Evolutionary conservation across 768 basidiomycete species (phyloP), one percentile per base, ranked within the genome.

Genomic region (Cystobasidium onofrii): DNA sequence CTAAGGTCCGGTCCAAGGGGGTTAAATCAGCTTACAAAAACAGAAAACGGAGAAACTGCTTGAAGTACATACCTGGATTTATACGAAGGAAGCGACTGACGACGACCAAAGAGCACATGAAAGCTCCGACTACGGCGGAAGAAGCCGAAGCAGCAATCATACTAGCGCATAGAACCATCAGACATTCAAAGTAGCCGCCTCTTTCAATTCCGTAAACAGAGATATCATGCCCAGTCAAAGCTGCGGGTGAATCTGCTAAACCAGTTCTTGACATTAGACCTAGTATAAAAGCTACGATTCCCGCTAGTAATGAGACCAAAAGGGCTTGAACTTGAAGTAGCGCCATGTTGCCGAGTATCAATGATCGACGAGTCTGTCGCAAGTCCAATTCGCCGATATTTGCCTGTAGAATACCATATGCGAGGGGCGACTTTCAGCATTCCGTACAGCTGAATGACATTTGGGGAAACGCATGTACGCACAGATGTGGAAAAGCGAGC

Each of bases 271-370:
- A 66, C 55, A 73, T 61, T 1, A 87, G 79, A 20, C 92, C 89
- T 13, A 97, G 83, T 13, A 89, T 64, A 76, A 94, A 87, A 13
- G 89, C 86, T 4, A 93, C 83, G 67, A 87, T 85, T 0, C 92
- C 90, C 0, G 95, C 91, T 10, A 96, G 83, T 78, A 89, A 89
- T 0, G 92, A 91, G 27, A 98, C 91, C 0, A 90, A 86, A 0
- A 92, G 86, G 0, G 93, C 93, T 81, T 99, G 96, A 1, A 98
- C 90, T 80, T 97, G 95, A 0, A 99, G 86, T 13, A 97, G 84
- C 0, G 88, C 84, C 54, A 97, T 81, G 81, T 93, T 96, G 50
- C 93, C 93, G 1, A 87, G 73, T 39, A 99, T 85, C 74, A 95
- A 86, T 1, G 83, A 80, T 3, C 86, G 85, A 1, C 91, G 86